These are phyloP conservation scores for Ligustrum vulgare DNA, from an alignment of 257 asterid genomes.

Conservation along the genomic window DNA sequence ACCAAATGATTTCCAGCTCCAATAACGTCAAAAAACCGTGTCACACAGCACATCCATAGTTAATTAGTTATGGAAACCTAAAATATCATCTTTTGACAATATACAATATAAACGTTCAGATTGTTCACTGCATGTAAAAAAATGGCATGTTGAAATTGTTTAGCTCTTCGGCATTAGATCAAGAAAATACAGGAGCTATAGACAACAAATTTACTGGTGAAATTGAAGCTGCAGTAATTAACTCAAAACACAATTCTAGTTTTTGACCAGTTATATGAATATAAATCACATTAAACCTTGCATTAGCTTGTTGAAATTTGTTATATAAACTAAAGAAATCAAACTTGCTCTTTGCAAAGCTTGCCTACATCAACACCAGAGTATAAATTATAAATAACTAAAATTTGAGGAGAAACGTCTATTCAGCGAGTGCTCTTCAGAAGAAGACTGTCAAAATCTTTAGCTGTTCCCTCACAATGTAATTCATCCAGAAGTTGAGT, in stretches of 20 bases:
- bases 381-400: neutral
- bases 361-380: neutral
- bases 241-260: neutral
- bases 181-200: neutral
- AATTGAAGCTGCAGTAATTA: neutral
- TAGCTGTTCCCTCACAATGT: constrained; percentile 8
- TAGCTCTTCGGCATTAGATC: neutral
- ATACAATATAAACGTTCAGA: neutral
- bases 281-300: neutral
- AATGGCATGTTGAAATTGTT: neutral
- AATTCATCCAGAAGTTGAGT: neutral
- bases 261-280: neutral
- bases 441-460: neutral
- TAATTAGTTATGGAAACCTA: neutral
- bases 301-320: neutral
- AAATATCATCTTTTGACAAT: neutral
- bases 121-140: too few species aligned
- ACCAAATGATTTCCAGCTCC: neutral
- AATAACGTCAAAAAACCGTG: too few species aligned
- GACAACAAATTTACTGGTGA: neutral
- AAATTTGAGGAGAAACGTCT: neutral
- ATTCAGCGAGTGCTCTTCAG: neutral
- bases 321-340: neutral
- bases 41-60: neutral
- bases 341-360: neutral